These are phyloP conservation scores for Boletus subparvulus DNA, from an alignment of 768 basidiomycete genomes.

Conservation along the genomic window DNA sequence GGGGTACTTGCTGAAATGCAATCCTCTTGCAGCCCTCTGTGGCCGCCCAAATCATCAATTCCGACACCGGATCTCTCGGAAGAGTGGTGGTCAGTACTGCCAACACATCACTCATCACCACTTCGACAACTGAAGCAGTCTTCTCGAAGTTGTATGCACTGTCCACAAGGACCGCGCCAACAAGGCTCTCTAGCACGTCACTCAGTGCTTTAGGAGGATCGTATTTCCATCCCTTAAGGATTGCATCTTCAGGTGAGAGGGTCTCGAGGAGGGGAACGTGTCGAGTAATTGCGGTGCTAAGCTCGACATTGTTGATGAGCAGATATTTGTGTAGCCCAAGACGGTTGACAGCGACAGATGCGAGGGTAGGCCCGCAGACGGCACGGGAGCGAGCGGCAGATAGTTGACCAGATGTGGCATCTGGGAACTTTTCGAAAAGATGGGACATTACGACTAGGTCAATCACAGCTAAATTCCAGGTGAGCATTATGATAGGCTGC, in stretches of 20 bases:
- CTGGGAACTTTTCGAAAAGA: conserved; percentile 66
- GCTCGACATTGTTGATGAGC: conserved; percentile 65
- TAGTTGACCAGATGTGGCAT: conserved; percentile 74
- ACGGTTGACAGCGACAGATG: conserved; percentile 62
- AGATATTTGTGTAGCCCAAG: conserved; percentile 69
- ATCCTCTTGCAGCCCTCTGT: conserved; percentile 54
- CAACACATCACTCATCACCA: conserved; percentile 67
- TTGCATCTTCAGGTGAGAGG: conserved; percentile 58
- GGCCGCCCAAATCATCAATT: conserved; percentile 67
- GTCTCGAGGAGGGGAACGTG: conserved; percentile 60
- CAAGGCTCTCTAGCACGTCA: conserved; percentile 81
- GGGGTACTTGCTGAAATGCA: conserved; percentile 43
- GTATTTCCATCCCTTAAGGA: conserved; percentile 72
- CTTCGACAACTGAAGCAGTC: conserved; percentile 57
- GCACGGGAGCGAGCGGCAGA: conserved; percentile 67
- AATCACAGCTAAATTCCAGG: conserved; percentile 52
- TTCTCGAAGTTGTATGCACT: conserved; percentile 71
- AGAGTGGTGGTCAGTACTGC: conserved; percentile 56
- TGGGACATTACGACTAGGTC: conserved; percentile 72
- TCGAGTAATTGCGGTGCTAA: conserved; percentile 61
- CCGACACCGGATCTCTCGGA: conserved; percentile 69
- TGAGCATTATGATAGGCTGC: conserved; percentile 2
- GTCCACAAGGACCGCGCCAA: conserved; percentile 85
- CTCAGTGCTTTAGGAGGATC: conserved; percentile 85
- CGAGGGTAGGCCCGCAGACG: conserved; percentile 73